phyloP scores from a whole-genome alignment of 2,329 filamentous ascomycete genomes.

The Hymenoscyphus fructigenus region DNA sequence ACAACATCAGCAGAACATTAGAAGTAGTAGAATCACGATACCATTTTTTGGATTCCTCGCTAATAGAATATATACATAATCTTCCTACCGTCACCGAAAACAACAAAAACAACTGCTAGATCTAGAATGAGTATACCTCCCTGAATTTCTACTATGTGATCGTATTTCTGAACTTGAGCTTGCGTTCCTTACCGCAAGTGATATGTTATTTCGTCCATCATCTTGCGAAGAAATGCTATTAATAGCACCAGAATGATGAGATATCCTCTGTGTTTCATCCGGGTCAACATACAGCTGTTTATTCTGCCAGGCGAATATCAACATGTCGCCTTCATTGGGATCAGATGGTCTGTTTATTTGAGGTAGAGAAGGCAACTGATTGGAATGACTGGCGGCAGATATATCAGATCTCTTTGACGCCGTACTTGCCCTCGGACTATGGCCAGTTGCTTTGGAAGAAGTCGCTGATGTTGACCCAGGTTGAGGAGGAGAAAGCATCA shows the following conservation, averaged over 20 bases:
- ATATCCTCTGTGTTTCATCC: not conserved
- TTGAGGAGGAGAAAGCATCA: not conserved
- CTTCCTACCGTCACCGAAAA: too few species aligned
- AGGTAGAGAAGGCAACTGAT: not conserved
- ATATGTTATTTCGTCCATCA: not conserved
- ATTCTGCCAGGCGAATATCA: not conserved
- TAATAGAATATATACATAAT: too few species aligned
- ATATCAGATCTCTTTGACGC: not conserved
- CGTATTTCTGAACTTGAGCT: too few species aligned
- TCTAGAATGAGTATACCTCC: too few species aligned
- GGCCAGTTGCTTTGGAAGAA: not conserved
- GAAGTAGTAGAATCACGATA: too few species aligned
- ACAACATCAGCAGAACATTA: too few species aligned
- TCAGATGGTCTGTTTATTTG: not conserved
- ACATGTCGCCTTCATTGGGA: not conserved
- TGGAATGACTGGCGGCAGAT: not conserved
- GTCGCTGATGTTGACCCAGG: not conserved
- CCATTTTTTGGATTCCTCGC: too few species aligned
- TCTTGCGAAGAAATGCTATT: too few species aligned
- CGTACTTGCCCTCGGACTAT: not conserved
- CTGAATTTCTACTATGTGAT: too few species aligned
- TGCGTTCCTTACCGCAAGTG: too few species aligned
- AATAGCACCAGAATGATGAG: not conserved
- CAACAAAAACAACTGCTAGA: too few species aligned
- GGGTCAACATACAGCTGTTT: not conserved